A percentile compares a stretch with the other conserved stretches of the same genome.
Evolutionary conservation across 805 yeast species (phyloP).

Genomic region (Torulaspora delbrueckii): DNA sequence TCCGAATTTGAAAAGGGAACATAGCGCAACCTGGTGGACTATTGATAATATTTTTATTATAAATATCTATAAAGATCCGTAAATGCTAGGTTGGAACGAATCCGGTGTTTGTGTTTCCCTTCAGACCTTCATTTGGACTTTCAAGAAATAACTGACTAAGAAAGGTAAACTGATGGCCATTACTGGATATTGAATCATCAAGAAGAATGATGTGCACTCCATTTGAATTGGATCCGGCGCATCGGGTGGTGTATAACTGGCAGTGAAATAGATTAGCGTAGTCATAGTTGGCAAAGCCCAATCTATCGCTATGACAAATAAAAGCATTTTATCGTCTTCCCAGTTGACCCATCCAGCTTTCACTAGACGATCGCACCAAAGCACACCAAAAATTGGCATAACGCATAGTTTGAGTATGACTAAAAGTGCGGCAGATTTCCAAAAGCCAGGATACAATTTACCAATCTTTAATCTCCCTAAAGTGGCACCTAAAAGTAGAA

Average conservation of each 20-base stretch:
- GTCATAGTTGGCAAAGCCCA: constrained; percentile 91
- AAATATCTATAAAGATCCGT: too few species aligned
- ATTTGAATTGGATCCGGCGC: constrained; percentile 48
- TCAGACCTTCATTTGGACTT: constrained; percentile 33
- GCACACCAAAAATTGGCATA: constrained; percentile 76
- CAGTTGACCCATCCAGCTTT: constrained; percentile 61
- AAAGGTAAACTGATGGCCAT: constrained; percentile 70
- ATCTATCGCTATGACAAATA: constrained; percentile 69
- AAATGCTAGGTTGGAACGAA: too few species aligned
- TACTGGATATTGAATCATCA: constrained; percentile 68
- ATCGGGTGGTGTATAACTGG: constrained; percentile 72
- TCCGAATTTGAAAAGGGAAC: constrained; percentile 45
- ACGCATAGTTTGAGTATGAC: constrained; percentile 58
- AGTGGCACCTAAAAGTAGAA: constrained; percentile 81
- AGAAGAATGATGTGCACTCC: constrained; percentile 76
- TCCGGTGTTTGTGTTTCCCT: background rate
- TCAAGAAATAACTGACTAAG: constrained; percentile 38
- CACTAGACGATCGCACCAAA: constrained; percentile 56
- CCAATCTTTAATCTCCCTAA: constrained; percentile 67
- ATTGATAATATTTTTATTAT: background rate
- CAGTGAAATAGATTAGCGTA: constrained; percentile 79
- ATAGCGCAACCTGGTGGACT: background rate
- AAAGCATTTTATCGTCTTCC: constrained; percentile 47
- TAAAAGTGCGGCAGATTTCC: constrained; percentile 57
- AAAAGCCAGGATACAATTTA: constrained; percentile 60